Conservation (phyloP, 805 yeast genomes). For the Candida pseudofarinosa region DNA sequence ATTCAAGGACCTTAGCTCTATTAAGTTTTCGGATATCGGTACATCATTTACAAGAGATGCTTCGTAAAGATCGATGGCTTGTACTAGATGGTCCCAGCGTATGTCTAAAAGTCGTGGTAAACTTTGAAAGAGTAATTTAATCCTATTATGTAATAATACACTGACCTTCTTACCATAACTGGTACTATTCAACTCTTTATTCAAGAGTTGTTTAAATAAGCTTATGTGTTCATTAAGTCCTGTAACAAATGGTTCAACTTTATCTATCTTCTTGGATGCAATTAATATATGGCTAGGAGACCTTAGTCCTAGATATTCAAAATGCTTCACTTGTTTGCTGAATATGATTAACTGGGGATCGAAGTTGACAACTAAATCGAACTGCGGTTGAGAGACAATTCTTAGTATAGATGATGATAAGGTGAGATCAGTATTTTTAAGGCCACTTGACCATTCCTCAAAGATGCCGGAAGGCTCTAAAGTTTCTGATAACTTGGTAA, state of each 20-base stretch:
- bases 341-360: constrained; percentile 39
- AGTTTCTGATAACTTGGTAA: constrained; percentile 40
- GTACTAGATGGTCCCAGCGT: constrained; percentile 52
- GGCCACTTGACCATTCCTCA: constrained; percentile 44
- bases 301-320: constrained; percentile 47
- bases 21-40: constrained; percentile 19
- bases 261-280: constrained; percentile 46
- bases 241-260: constrained; percentile 55
- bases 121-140: constrained; percentile 24
- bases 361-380: constrained; percentile 46
- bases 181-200: constrained; percentile 16
- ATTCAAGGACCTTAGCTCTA: constrained; percentile 23
- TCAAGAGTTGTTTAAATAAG: constrained; percentile 30
- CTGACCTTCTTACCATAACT: constrained; percentile 38
- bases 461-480: constrained; percentile 41
- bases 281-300: constrained; percentile 52
- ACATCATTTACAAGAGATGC: constrained; percentile 19
- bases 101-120: constrained; percentile 33
- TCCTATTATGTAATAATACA: constrained; percentile 36
- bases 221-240: constrained; percentile 49
- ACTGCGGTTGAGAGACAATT: constrained; percentile 1
- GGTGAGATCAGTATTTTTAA: constrained; percentile 1
- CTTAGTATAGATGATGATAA: constrained; percentile 9
- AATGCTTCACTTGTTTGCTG: constrained; percentile 51
- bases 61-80: constrained; percentile 45